Percentiles rank a stretch among this genome's conserved stretches.
Conservation (phyloP, 2,329 filamentous ascomycete species). For the Colletotrichum tofieldiae region DNA sequence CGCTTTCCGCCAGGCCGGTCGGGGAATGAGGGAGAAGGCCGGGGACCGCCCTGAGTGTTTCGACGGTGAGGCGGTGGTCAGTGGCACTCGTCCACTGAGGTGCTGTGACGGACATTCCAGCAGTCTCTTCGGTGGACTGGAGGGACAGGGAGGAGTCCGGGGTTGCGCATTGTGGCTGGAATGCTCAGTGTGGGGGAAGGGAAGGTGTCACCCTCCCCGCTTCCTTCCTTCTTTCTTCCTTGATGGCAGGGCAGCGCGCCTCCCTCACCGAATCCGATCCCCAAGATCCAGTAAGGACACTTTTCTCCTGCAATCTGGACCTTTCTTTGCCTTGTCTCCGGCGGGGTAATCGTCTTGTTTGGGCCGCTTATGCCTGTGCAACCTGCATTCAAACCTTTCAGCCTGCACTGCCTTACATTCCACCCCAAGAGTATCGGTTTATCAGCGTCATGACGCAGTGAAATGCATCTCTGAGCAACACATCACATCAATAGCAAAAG, state of each 20-base stretch:
- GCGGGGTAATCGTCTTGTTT: slow-evolving; percentile 24
- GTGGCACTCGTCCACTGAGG: neutral
- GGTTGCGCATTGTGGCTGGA: slow-evolving; percentile 15
- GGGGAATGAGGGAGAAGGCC: neutral
- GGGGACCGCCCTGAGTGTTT: neutral
- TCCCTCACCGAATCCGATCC: slow-evolving; percentile 16
- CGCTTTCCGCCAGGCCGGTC: neutral
- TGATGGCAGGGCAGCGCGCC: neutral
- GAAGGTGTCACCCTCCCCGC: slow-evolving; percentile 31
- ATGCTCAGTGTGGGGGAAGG: slow-evolving; percentile 30
- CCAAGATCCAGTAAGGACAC: slow-evolving; percentile 10
- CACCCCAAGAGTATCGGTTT: neutral
- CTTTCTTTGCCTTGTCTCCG: slow-evolving; percentile 26
- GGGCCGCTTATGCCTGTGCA: neutral
- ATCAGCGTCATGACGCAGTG: slow-evolving; percentile 13
- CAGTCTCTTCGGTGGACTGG: slow-evolving; percentile 1
- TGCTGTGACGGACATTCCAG: slow-evolving; percentile 1
- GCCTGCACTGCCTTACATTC: neutral
- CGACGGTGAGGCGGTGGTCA: neutral
- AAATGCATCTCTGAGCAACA: slow-evolving; percentile 1
- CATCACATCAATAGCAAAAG: neutral
- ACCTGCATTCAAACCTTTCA: neutral
- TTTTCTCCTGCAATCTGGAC: slow-evolving; percentile 4
- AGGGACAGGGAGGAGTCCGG: slow-evolving; percentile 35
- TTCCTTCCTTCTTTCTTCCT: slow-evolving; percentile 23